Base-by-base conservation (phyloP, 345 rosid genomes). In the Conringia planisiliqua region DNA sequence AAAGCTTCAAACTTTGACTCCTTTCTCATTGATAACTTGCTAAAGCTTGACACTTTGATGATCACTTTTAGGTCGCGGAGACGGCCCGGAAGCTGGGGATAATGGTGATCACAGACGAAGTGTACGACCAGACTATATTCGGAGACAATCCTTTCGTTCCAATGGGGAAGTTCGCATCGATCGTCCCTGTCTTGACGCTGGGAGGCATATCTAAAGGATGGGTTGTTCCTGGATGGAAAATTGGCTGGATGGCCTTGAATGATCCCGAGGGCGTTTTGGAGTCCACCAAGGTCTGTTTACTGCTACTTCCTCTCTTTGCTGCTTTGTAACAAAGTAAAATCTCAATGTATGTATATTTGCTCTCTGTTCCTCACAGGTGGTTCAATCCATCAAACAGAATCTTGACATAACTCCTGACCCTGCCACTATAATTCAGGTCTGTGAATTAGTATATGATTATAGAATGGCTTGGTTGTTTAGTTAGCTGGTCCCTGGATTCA, bases 161-260 rank as follows among this genome's bases (percentile, higher is more conserved):
- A 0, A 83, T 86, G 89, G 90, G 70, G 6, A 76, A 51, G 33
- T 90, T 88, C 17, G 88, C 81, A 38, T 85, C 88, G 1, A 79
- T 80, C 4, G 87, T 80, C 4, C 91, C 91, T 4, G 86, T 86
- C 5, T 2, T 88, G 38, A 84, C 93, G 0, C 73, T 86, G 1
- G 91, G 90, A 14, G 89, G 93, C 9, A 62, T 88, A 66, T 88
- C 90, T 1, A 90, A 90, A 70, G 84, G 86, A 72, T 88, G 85
- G 86, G 68, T 81, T 18, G 90, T 88, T 55, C 96, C 87, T 39
- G 87, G 91, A 4, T 90, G 91, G 93, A 70, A 84, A 54, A 66
- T 85, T 52, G 85, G 91, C 18, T 90, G 96, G 93, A 59, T 88
- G 0, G 88, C 70, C 0, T 44, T 69, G 20, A 77, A 52, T 38